Percentiles rank a stretch among this genome's conserved stretches.
Conservation (phyloP, 257 asterid genomes). For the Solanum ahanhuiri region DNA sequence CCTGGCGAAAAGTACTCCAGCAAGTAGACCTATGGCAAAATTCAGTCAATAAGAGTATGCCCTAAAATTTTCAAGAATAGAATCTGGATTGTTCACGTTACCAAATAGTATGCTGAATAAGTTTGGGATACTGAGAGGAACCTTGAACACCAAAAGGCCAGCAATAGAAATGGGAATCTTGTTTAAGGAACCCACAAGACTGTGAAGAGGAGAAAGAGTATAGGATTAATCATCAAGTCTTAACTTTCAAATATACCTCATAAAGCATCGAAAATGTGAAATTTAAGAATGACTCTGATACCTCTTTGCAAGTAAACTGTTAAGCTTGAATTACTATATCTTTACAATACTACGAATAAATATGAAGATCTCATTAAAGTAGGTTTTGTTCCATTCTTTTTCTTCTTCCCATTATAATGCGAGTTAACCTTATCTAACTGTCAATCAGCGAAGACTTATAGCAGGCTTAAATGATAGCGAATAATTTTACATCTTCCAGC, state of each 20-base stretch:
- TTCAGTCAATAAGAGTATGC: not conserved
- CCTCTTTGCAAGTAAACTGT: not conserved
- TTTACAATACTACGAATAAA: not conserved
- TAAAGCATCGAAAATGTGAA: not conserved
- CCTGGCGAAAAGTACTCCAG: constrained; percentile 36
- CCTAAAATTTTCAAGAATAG: not conserved
- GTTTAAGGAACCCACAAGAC: constrained; percentile 44
- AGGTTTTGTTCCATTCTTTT: not conserved
- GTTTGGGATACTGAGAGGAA: constrained; percentile 33
- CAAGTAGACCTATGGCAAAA: constrained; percentile 27
- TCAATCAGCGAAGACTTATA: not conserved
- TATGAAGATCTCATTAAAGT: not conserved
- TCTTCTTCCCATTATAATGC: not conserved
- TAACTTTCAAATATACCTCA: not conserved
- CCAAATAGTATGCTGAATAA: constrained; percentile 38
- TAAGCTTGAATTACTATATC: not conserved
- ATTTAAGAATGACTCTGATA: not conserved
- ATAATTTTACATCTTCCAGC: not conserved
- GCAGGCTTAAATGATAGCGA: not conserved
- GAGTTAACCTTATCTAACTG: not conserved
- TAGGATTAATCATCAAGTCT: not conserved
- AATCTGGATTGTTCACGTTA: constrained; percentile 1
- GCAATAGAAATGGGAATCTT: constrained; percentile 41
- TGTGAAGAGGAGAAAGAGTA: constrained; percentile 6
- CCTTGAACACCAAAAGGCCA: constrained; percentile 32